Conservation (phyloP, 2,329 filamentous ascomycete genomes). For the Tricladium varicosporioides region DNA sequence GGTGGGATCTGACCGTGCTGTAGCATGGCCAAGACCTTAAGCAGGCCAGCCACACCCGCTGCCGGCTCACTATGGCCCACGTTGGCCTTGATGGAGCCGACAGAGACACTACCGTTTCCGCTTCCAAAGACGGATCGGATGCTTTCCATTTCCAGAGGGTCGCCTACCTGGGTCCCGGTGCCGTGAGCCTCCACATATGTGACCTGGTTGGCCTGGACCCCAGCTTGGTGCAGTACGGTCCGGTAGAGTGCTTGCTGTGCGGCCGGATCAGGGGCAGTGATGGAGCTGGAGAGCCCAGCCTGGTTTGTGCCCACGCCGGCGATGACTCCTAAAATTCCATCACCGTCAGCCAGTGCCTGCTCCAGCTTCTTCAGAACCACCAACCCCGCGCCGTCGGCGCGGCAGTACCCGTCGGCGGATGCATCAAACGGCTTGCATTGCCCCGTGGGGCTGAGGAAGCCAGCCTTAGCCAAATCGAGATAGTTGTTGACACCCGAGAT, state of each 20-base stretch:
- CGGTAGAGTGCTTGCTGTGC: conserved; percentile 72
- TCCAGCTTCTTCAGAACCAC: conserved; percentile 48
- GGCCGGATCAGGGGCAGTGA: conserved; percentile 76
- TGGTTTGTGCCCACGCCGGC: conserved; percentile 75
- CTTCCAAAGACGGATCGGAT: conserved; percentile 42
- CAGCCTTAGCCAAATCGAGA: conserved; percentile 16
- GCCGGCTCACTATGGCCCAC: conserved; percentile 32
- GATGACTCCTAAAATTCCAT: conserved; percentile 52
- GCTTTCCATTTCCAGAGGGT: conserved; percentile 39
- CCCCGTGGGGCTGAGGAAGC: conserved; percentile 38
- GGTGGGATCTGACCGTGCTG: conserved; percentile 23
- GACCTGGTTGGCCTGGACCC: conserved; percentile 71
- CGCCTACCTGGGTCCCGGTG: conserved; percentile 80
- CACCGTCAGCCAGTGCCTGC: conserved; percentile 47
- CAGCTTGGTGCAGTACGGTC: conserved; percentile 66
- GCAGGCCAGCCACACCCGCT: conserved; percentile 27
- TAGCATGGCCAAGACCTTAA: conserved; percentile 29
- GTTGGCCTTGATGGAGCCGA: conserved; percentile 41
- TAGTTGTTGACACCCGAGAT: conserved; percentile 28
- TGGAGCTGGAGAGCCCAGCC: conserved; percentile 75
- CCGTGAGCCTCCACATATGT: conserved; percentile 86
- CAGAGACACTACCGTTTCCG: background rate
- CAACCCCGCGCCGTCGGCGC: conserved; percentile 46
- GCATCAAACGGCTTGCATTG: conserved; percentile 48
- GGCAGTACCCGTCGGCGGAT: conserved; percentile 50